A percentile compares a stretch with the other conserved stretches of the same genome.
These are phyloP conservation scores for Babesia ovis DNA, from an alignment of 169 alveolate species.

Conservation along the genomic window DNA sequence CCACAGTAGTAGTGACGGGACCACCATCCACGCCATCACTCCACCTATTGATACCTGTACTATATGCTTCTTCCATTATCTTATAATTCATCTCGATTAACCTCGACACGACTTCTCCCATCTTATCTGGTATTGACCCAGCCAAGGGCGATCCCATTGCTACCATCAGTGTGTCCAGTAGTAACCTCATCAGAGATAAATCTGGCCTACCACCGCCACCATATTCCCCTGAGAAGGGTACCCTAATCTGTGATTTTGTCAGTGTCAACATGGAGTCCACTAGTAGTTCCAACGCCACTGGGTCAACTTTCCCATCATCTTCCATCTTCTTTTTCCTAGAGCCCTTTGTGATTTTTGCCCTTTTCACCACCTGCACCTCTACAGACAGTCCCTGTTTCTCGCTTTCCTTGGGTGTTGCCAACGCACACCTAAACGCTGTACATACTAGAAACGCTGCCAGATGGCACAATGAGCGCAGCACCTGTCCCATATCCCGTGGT, in stretches of 20 bases:
- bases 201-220: constrained; percentile 49
- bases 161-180: constrained; percentile 40
- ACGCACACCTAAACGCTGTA: constrained; percentile 39
- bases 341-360: constrained; percentile 12
- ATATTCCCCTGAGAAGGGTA: constrained; percentile 49
- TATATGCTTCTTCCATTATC: constrained; percentile 14
- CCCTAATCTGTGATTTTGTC: neutral
- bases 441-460: constrained; percentile 52
- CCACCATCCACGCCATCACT: neutral
- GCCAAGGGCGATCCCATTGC: constrained; percentile 25
- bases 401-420: constrained; percentile 36
- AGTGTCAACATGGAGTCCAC: constrained; percentile 40
- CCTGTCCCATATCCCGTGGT: constrained; percentile 48
- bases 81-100: constrained; percentile 24
- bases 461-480: constrained; percentile 53
- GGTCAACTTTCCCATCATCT: constrained; percentile 32
- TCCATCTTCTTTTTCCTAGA: constrained; percentile 17
- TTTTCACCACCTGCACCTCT: constrained; percentile 21
- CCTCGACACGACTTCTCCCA: constrained; percentile 43
- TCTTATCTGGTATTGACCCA: constrained; percentile 12
- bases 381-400: constrained; percentile 22
- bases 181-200: constrained; percentile 43
- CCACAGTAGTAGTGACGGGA: neutral
- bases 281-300: constrained; percentile 45
- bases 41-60: neutral